Base-by-base conservation (phyloP, 2,329 filamentous ascomycete species). In the Ophiocordyceps robertsii region DNA sequence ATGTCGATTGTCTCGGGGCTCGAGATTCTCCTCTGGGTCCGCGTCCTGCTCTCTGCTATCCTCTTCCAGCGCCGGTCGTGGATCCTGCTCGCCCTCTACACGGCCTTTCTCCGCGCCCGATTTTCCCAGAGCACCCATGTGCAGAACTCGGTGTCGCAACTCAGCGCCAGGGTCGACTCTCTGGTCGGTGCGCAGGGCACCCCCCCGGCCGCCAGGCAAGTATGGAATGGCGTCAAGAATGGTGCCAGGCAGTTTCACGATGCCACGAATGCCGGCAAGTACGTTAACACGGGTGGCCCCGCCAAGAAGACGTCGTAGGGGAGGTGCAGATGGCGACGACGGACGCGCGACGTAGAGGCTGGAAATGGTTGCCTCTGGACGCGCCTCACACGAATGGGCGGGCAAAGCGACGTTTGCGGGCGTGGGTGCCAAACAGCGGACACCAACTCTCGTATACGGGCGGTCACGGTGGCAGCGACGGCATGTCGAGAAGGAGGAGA, bases 1-100 rank as follows among this genome's bases (percentile, higher is more conserved):
- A 98, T 98, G 92, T 85, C 84, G 44, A 70, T 96, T 47, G 92
- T 98, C 29, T 84, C 90, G 32, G 70, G 73, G 38, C 84, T 98
- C 45, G 92, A 98, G 69, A 86, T 96, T 52, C 66, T 76, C 35
- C 78, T 96, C 46, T 93, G 89, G 81, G 69, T 84, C 64, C 87
- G 92, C 56, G 69, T 98, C 43, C 58, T 93, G 39, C 66, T 88
- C 43, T 82, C 85, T 29, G 86, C 87, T 47, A 66, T 96, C 49
- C 71, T 93, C 53, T 96, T 96, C 77, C 80, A 82, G 67, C 86
- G 82, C 62, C 82, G 87, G 52, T 92, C 86, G 49, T 95, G 90
- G 87, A 80, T 95, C 57, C 72, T 96, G 41, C 67, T 98, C 47
- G 68, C 68, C 47, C 63, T 94, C 61, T 98, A 96, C 76, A 88